Evolutionary conservation across 306 rosid species (phyloP), one percentile per base, ranked within the genome.

Genomic region (Inga leiocalycina): DNA sequence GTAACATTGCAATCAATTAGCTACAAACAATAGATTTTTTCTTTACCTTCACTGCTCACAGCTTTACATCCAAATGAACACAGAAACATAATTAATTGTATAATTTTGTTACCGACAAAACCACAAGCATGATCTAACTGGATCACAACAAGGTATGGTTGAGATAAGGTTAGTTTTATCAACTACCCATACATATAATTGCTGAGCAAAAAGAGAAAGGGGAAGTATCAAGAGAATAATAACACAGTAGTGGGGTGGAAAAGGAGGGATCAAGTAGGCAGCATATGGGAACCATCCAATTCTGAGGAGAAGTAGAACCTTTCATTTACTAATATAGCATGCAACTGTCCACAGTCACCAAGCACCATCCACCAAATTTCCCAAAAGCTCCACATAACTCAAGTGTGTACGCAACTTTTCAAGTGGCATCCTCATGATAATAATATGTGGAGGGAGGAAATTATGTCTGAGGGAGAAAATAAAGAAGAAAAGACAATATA

Each of bases 271-370:
- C 68, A 62, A 62, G 39, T 62, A 27, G 8, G 68, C 37, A 62
- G 37, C 69, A 27, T 37, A 64, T 24, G 41, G 70, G 70, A 64
- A 64, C 70, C 70, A 64, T 64, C 70, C 70, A 64, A 64, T 13
- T 30, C 70, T 30, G 70, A 30, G 37, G 37, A 62, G 35, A 62
- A 62, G 37, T 10, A 62, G 37, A 62, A 62, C 37, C 37, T 10
- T 10, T 7, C 16, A 17, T 52, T 54, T 13, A 64, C 41, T 64
- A 30, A 64, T 0, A 64, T 13, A 30, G 70, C 70, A 64, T 30
- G 10, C 2, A 64, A 30, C 39, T 27, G 10, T 30, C 6, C 41
- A 64, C 37, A 30, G 30, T 64, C 70, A 13, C 70, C 34, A 14
- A 64, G 41, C 39, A 30, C 39, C 70, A 64, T 64, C 41, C 70